These are phyloP conservation scores for Leishmania amazonensis DNA, from an alignment of 208 protist species.

Conservation along the genomic window DNA sequence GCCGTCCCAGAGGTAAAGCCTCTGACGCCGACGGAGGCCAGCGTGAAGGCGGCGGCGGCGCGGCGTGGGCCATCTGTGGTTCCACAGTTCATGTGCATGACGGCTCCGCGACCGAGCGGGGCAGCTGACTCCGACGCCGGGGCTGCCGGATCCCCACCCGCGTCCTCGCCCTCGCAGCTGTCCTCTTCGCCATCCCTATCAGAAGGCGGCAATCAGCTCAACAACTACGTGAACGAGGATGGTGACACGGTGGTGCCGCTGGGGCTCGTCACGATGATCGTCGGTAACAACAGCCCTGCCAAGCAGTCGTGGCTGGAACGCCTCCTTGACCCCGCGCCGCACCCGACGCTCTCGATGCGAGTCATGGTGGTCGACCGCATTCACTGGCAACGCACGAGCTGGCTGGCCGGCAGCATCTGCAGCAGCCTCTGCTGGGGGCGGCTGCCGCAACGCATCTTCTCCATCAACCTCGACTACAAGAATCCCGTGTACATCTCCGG, in stretches of 20 bases:
- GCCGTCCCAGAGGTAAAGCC: constrained; percentile 33
- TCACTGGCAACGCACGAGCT: constrained; percentile 85
- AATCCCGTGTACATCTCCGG: constrained; percentile 59
- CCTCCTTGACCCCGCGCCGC: constrained; percentile 67
- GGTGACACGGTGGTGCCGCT: constrained; percentile 60
- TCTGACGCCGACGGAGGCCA: constrained; percentile 45
- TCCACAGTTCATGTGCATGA: constrained; percentile 32
- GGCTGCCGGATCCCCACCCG: not conserved
- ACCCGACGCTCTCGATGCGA: constrained; percentile 74
- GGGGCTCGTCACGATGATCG: constrained; percentile 81
- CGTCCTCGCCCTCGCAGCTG: not conserved
- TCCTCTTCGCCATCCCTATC: constrained; percentile 18
- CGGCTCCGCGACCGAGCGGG: constrained; percentile 27
- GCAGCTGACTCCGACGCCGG: not conserved
- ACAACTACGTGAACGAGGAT: constrained; percentile 42
- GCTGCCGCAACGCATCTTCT: constrained; percentile 76
- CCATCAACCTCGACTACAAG: constrained; percentile 75
- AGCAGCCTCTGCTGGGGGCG: constrained; percentile 76
- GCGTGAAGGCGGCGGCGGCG: constrained; percentile 19
- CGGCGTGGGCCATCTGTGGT: constrained; percentile 29
- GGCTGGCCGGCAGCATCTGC: constrained; percentile 75
- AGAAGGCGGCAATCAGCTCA: constrained; percentile 35
- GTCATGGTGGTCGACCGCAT: constrained; percentile 80
- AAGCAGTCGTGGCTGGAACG: constrained; percentile 58
- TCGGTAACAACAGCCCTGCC: constrained; percentile 65